These are phyloP conservation scores for Aspergillus pseudoterreus DNA, from an alignment of 2,329 filamentous ascomycete genomes.

Conservation along the genomic window DNA sequence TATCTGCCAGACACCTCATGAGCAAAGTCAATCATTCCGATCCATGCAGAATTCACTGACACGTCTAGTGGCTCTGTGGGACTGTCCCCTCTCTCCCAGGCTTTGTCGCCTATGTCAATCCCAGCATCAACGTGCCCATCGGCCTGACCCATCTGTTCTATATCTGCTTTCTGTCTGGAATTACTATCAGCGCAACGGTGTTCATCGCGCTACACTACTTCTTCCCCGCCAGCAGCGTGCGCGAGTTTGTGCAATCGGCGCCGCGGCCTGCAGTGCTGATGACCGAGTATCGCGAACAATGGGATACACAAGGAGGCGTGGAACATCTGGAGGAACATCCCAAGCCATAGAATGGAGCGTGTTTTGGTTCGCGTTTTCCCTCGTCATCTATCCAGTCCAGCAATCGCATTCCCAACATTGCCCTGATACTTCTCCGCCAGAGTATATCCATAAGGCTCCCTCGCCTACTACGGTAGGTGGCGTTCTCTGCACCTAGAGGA, in stretches of 20 bases:
- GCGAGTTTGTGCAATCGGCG: neutral
- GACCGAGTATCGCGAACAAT: conserved; percentile 1
- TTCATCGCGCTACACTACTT: neutral
- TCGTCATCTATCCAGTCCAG: too few species aligned
- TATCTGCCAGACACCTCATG: too few species aligned
- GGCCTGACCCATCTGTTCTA: neutral
- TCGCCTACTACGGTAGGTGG: too few species aligned
- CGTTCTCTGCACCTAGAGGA: too few species aligned
- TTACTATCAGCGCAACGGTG: neutral
- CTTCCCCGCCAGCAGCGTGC: neutral
- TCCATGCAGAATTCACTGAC: neutral
- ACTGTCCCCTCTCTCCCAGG: conserved; percentile 1
- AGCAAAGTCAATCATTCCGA: too few species aligned
- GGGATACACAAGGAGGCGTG: neutral
- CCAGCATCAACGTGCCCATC: neutral
- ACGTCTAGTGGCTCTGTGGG: neutral
- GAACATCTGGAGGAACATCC: neutral
- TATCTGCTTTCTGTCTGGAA: conserved; percentile 1
- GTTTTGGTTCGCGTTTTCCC: neutral
- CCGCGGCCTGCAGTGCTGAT: neutral
- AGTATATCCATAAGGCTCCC: too few species aligned
- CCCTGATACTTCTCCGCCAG: too few species aligned
- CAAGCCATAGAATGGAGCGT: neutral
- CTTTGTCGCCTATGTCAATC: conserved; percentile 2
- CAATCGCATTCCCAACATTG: too few species aligned